Percentiles rank a stretch among this genome's conserved stretches.
These are phyloP conservation scores for Zarea fungicola DNA, from an alignment of 2,329 filamentous ascomycete species.

Conservation along the genomic window DNA sequence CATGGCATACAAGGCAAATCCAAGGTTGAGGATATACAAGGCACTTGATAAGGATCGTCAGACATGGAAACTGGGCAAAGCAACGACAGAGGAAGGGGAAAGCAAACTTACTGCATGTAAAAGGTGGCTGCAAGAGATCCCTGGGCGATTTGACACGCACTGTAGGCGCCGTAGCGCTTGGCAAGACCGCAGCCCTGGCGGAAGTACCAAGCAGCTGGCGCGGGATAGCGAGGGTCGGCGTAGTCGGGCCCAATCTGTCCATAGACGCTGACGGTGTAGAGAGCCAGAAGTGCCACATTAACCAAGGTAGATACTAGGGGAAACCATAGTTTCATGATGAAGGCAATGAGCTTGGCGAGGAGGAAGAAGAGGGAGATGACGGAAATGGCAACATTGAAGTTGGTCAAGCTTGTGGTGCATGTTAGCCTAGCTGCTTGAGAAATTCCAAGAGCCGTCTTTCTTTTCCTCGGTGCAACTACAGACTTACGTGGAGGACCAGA, in stretches of 20 bases:
- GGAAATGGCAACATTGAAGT: slow-evolving; percentile 72
- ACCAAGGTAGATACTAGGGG: slow-evolving; percentile 58
- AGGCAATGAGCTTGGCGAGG: slow-evolving; percentile 62
- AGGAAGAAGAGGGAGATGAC: slow-evolving; percentile 72
- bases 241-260: slow-evolving; percentile 71
- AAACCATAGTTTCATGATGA: slow-evolving; percentile 66
- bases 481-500: slow-evolving; percentile 70
- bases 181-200: slow-evolving; percentile 62
- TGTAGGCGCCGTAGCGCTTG: slow-evolving; percentile 44
- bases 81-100: not conserved
- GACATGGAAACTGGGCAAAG: no score
- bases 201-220: slow-evolving; percentile 69
- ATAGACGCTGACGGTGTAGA: slow-evolving; percentile 63
- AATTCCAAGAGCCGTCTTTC: slow-evolving; percentile 10
- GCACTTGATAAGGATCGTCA: slow-evolving; percentile 33
- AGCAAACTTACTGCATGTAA: slow-evolving; percentile 60
- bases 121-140: slow-evolving; percentile 59
- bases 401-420: slow-evolving; percentile 53
- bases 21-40: slow-evolving; percentile 56
- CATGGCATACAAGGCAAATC: slow-evolving; percentile 54
- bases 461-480: no score
- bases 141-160: slow-evolving; percentile 64
- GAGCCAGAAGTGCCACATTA: slow-evolving; percentile 50
- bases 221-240: slow-evolving; percentile 57
- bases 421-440: slow-evolving; percentile 12